Evolutionary conservation across 2,329 filamentous ascomycete genomes (phyloP).

Genomic region (Colletotrichum musae): DNA sequence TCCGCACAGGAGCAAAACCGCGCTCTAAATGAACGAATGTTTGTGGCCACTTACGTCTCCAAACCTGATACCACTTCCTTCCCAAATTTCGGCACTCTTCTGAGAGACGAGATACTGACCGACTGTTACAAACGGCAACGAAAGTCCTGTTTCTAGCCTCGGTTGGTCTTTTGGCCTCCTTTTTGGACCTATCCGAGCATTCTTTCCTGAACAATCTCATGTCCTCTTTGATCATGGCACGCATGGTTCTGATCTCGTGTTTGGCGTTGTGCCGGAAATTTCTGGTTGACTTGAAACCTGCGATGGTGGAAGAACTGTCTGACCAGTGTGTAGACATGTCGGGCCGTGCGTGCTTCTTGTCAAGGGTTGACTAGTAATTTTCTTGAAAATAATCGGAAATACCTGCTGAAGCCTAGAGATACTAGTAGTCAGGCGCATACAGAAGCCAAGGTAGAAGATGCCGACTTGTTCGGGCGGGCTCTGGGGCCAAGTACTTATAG

Average conservation of each 20-base stretch:
- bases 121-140: slow-evolving; percentile 3
- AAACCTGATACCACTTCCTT: background rate
- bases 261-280: background rate
- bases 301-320: background rate
- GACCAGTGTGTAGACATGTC: background rate
- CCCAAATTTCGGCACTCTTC: background rate
- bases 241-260: background rate
- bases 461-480: too few relatives aligned
- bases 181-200: background rate
- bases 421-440: too few relatives aligned
- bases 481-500: too few relatives aligned
- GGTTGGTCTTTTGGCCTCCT: background rate
- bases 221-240: background rate
- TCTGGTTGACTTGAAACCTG: background rate
- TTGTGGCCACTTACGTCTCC: background rate
- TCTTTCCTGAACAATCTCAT: background rate
- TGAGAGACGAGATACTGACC: background rate
- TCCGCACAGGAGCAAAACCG: too few relatives aligned
- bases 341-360: background rate
- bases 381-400: too few relatives aligned
- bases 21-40: too few relatives aligned
- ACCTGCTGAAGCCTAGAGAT: too few relatives aligned
- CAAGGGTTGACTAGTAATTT: too few relatives aligned
- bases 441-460: too few relatives aligned
- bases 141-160: background rate